Evolutionary conservation across 176 grass and related monocot species (phyloP).

Genomic region (Juncus effusus): DNA sequence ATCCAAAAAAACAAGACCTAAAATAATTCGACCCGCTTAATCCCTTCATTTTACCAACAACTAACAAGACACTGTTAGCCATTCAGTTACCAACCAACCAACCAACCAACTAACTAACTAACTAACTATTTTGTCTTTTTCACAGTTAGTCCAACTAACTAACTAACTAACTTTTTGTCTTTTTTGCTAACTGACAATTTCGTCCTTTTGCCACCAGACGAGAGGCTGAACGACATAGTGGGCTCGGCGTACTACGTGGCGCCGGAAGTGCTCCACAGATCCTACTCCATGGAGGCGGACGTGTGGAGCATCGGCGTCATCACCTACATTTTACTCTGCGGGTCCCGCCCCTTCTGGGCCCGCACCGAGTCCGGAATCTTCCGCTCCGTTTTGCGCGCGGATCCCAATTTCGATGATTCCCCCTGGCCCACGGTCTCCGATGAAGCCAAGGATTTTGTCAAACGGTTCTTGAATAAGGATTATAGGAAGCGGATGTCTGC

Average conservation of each 20-base stretch:
- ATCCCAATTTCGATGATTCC: slow-evolving; percentile 93
- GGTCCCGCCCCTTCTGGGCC: slow-evolving; percentile 97
- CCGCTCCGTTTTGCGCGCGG: slow-evolving; percentile 90
- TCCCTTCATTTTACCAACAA: no score
- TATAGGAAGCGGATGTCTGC: slow-evolving; percentile 99
- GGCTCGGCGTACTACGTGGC: slow-evolving; percentile 98
- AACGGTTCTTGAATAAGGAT: slow-evolving; percentile 93
- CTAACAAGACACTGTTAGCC: no score
- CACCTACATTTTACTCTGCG: slow-evolving; percentile 94
- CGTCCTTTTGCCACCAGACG: slow-evolving; percentile 41
- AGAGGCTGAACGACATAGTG: slow-evolving; percentile 98
- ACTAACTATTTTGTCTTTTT: no score
- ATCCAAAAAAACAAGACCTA: no score
- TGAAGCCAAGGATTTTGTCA: slow-evolving; percentile 98
- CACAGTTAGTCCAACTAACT: no score
- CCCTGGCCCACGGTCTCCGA: slow-evolving; percentile 84
- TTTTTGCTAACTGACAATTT: no score
- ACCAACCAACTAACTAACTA: no score
- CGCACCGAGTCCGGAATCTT: slow-evolving; percentile 98
- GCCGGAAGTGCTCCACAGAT: slow-evolving; percentile 95
- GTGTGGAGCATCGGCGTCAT: slow-evolving; percentile 99
- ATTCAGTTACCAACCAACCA: no score
- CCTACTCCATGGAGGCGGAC: slow-evolving; percentile 95
- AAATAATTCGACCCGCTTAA: no score
- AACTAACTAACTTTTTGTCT: no score